Evolutionary conservation across 2,329 filamentous ascomycete genomes (phyloP), one percentile per base, ranked within the genome.

Genomic region (Capronia epimyces): DNA sequence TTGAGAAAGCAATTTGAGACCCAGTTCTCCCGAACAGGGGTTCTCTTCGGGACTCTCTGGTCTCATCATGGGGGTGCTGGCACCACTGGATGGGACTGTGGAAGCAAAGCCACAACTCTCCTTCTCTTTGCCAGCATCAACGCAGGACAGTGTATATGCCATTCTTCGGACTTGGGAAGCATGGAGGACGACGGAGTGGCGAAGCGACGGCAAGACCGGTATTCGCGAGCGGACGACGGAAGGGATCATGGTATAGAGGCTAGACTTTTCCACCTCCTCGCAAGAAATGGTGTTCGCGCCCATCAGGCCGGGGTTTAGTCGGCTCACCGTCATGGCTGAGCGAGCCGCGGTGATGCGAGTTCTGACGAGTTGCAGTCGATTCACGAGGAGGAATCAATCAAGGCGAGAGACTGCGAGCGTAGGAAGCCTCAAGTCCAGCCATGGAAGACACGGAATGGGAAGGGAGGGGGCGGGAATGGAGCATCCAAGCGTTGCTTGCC

Each of bases 171-270:
- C 29, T 15, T 22, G 44, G 7, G 41, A 36, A 16, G 43, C 36
- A 22, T 45, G 43, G 10, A 57, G 27, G 15, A 53, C 43, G 20
- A 47, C 40, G 20, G 54, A 55, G 8, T 45, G 32, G 12, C 49
- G 47, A 22, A 56, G 51, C 27, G 53, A 52, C 32, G 47, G 36
- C 49, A 49, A 43, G 7, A 56, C 49, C n/a, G 56, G 56, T 25
- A 58, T 56, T 15, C 47, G 42, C 29, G 56, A 56, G 18, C 53
- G 53, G n/a, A 58, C 53, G 15, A 46, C 37, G 4, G 53, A 50
- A 16, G 56, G 56, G 37, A 58, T 52, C 53, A 58, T 56, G 8
- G 55, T 58, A 37, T 55, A 55, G n/a, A 55, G 37, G 42, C 20
- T 46, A 21, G 52, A 51, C 24, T 46, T 34, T 9, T 46, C 20